A percentile compares a stretch with the other conserved stretches of the same genome.
These are phyloP conservation scores for Aspergillus floridensis DNA, from an alignment of 2,329 filamentous ascomycete genomes.

Conservation along the genomic window DNA sequence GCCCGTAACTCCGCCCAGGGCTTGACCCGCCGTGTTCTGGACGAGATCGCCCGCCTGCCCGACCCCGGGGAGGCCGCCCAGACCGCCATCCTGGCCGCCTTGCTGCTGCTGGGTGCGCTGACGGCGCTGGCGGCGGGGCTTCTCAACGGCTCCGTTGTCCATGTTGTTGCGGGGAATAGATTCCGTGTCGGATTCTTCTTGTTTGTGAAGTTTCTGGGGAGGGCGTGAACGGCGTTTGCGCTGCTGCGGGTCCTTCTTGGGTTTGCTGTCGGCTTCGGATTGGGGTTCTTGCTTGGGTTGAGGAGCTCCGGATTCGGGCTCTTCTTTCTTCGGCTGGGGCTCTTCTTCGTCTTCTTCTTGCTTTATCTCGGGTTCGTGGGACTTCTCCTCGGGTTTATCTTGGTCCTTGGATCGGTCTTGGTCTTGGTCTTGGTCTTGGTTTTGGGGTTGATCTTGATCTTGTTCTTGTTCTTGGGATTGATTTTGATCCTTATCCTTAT, in stretches of 20 bases:
- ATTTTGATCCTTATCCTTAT: background rate
- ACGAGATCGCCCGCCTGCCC: background rate
- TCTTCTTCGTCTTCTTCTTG: no score
- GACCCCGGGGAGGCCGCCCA: background rate
- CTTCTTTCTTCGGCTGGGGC: background rate
- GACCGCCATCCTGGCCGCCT: background rate
- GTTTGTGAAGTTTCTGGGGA: background rate
- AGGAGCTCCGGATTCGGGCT: background rate
- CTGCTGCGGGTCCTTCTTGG: background rate
- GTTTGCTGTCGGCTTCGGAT: background rate
- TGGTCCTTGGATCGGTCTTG: no score
- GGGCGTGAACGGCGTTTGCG: background rate
- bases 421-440: background rate
- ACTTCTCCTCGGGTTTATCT: no score
- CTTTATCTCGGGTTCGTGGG: no score
- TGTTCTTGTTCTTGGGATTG: background rate
- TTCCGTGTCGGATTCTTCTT: background rate
- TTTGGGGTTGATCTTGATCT: background rate
- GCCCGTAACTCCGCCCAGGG: background rate
- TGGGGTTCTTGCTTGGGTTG: background rate
- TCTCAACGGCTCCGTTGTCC: background rate
- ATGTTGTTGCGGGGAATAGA: background rate
- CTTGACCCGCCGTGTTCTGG: background rate
- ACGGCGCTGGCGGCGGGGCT: background rate
- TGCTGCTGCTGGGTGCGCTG: background rate